Conservation (phyloP, 2,329 filamentous ascomycete species). For the Atkinsonella texensis region DNA sequence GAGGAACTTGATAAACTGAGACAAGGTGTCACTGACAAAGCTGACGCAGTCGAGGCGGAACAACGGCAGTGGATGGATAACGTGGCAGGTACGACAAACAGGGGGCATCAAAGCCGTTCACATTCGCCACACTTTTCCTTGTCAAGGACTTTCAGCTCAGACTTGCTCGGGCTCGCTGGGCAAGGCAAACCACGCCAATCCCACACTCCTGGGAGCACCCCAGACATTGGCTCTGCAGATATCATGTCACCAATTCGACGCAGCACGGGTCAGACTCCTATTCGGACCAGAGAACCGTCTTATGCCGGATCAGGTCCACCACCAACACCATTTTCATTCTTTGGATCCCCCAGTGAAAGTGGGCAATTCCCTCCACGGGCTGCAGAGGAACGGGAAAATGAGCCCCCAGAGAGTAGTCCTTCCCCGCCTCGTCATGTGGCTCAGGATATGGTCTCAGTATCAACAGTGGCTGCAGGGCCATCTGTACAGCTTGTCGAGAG, state of each 20-base stretch:
- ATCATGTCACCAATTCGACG: conserved; percentile 30
- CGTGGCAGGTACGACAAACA: conserved; percentile 28
- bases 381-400: conserved; percentile 37
- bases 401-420: conserved; percentile 31
- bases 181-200: conserved; percentile 21
- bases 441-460: conserved; percentile 79
- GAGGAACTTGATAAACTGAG: conserved; percentile 37
- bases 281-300: conserved; percentile 28
- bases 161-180: conserved; percentile 35
- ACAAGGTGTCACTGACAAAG: conserved; percentile 20
- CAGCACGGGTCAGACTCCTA: conserved; percentile 36
- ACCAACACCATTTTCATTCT: conserved; percentile 33
- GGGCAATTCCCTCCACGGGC: conserved; percentile 24
- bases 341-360: conserved; percentile 27
- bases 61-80: conserved; percentile 42
- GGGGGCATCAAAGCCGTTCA: conserved; percentile 34
- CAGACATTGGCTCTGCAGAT: conserved; percentile 25
- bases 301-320: conserved; percentile 23
- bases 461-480: conserved; percentile 80
- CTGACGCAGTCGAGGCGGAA: conserved; percentile 27
- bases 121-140: conserved; percentile 41
- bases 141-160: conserved; percentile 41
- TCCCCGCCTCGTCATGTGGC: conserved; percentile 57
- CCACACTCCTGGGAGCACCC: conserved; percentile 37
- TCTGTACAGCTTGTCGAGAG: conserved; percentile 91